These are phyloP conservation scores for Penicillium desertorum DNA, from an alignment of 495 filamentous ascomycete species.

Conservation along the genomic window DNA sequence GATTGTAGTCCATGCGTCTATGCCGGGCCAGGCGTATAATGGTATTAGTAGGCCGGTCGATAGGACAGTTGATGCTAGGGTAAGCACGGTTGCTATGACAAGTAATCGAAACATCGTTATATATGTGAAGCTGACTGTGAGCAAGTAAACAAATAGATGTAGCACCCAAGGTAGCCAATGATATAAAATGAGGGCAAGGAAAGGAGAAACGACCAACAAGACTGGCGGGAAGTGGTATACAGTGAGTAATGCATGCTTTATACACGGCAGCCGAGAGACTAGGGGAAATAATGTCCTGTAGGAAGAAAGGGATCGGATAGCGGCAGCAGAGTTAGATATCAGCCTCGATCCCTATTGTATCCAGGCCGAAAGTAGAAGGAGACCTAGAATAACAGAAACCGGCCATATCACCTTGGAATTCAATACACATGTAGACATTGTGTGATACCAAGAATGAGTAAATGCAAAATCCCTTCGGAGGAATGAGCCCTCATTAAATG, in stretches of 20 bases:
- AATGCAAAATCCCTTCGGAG: slow-evolving; percentile 2
- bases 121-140: background rate
- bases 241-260: background rate
- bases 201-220: background rate
- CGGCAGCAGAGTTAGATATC: slow-evolving; percentile 2
- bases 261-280: background rate
- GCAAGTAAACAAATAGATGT: background rate
- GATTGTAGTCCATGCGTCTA: slow-evolving; percentile 44
- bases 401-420: background rate
- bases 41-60: slow-evolving; percentile 47
- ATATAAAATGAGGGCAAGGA: background rate
- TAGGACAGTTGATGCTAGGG: slow-evolving; percentile 11
- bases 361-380: background rate
- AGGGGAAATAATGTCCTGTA: too few relatives aligned
- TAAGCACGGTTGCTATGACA: slow-evolving; percentile 12
- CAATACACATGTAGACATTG: background rate
- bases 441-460: background rate
- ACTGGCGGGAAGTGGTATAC: background rate
- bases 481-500: slow-evolving; percentile 7
- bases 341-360: slow-evolving; percentile 6
- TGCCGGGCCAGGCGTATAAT: slow-evolving; percentile 51
- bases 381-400: background rate
- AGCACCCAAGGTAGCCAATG: background rate
- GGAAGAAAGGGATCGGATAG: background rate
- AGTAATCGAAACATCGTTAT: slow-evolving; percentile 15